These are phyloP conservation scores for Aspergillus hortae DNA, from an alignment of 2,329 filamentous ascomycete genomes.

Conservation along the genomic window DNA sequence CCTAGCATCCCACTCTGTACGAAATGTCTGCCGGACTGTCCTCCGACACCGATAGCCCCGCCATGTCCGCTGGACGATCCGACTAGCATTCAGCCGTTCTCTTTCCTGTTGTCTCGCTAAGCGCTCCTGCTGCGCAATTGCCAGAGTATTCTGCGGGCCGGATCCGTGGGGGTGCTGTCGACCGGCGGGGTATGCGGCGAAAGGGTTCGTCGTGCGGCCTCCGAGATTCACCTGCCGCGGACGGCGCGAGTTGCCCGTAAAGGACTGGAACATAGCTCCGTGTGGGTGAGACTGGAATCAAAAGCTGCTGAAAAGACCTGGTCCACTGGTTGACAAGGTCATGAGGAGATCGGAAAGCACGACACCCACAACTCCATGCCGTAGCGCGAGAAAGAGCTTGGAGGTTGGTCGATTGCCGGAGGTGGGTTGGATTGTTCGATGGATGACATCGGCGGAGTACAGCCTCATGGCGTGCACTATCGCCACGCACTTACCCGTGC, in stretches of 20 bases:
- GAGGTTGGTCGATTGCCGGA: not conserved
- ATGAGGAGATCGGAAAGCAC: slow-evolving; percentile 12
- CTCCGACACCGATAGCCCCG: slow-evolving; percentile 67
- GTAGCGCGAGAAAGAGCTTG: slow-evolving; percentile 4
- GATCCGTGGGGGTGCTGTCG: slow-evolving; percentile 56
- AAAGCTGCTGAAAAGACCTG: slow-evolving; percentile 5
- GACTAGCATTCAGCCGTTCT: slow-evolving; percentile 69
- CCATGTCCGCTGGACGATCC: slow-evolving; percentile 75
- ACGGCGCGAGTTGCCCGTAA: slow-evolving; percentile 81
- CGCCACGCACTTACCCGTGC: slow-evolving; percentile 5
- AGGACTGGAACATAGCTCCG: slow-evolving; percentile 77
- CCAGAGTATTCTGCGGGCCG: slow-evolving; percentile 72
- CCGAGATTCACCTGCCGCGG: slow-evolving; percentile 92
- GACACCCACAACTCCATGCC: slow-evolving; percentile 20
- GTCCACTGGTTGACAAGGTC: slow-evolving; percentile 4
- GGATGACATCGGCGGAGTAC: not conserved
- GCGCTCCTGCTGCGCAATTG: slow-evolving; percentile 82
- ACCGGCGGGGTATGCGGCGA: slow-evolving; percentile 57
- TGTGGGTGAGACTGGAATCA: slow-evolving; percentile 8
- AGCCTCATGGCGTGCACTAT: not conserved
- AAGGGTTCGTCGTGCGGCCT: slow-evolving; percentile 77
- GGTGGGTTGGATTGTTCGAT: not conserved
- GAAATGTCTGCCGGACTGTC: slow-evolving; percentile 54
- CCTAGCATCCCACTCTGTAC: slow-evolving; percentile 60
- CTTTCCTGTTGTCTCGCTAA: slow-evolving; percentile 76